These are phyloP conservation scores for Leccinum pachyderme DNA, from an alignment of 1,284 basidiomycete species.

Conservation along the genomic window DNA sequence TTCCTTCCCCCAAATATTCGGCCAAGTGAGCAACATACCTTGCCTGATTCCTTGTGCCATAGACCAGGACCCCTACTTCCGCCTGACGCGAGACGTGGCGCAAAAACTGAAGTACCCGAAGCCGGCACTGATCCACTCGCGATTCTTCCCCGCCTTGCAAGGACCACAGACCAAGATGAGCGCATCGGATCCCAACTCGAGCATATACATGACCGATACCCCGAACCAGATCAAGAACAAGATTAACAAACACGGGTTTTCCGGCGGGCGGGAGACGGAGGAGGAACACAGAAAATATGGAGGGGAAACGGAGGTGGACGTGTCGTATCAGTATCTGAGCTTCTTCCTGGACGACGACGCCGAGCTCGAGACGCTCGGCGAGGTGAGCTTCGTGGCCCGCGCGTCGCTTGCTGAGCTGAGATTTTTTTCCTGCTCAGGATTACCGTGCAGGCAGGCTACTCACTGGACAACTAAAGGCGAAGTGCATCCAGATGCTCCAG, in stretches of 20 bases:
- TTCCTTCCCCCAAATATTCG: slow-evolving; percentile 98
- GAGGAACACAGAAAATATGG: slow-evolving; percentile 90
- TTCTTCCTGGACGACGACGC: slow-evolving; percentile 97
- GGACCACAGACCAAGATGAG: slow-evolving; percentile 99
- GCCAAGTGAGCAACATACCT: slow-evolving; percentile 80
- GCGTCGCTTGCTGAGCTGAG: neutral
- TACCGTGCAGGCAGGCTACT: slow-evolving; percentile 88
- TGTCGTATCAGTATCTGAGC: slow-evolving; percentile 93
- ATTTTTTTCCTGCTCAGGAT: slow-evolving; percentile 50
- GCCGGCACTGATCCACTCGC: slow-evolving; percentile 89
- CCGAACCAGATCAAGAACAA: slow-evolving; percentile 97
- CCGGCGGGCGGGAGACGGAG: slow-evolving; percentile 87
- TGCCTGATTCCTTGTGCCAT: slow-evolving; percentile 98
- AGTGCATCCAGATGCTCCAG: slow-evolving; percentile 85
- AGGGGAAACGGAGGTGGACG: slow-evolving; percentile 94
- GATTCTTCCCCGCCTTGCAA: slow-evolving; percentile 98
- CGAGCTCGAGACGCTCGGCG: slow-evolving; percentile 74
- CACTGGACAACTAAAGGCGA: slow-evolving; percentile 91
- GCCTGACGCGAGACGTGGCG: slow-evolving; percentile 94
- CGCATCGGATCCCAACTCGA: slow-evolving; percentile 86
- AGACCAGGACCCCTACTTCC: slow-evolving; percentile 97
- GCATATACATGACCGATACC: slow-evolving; percentile 96
- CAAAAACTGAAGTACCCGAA: slow-evolving; percentile 94
- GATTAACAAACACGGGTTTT: slow-evolving; percentile 91
- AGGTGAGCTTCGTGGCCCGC: slow-evolving; percentile 45